Conservation (phyloP, 208 protist genomes). For the Leptomonas pyrrhocoris region DNA sequence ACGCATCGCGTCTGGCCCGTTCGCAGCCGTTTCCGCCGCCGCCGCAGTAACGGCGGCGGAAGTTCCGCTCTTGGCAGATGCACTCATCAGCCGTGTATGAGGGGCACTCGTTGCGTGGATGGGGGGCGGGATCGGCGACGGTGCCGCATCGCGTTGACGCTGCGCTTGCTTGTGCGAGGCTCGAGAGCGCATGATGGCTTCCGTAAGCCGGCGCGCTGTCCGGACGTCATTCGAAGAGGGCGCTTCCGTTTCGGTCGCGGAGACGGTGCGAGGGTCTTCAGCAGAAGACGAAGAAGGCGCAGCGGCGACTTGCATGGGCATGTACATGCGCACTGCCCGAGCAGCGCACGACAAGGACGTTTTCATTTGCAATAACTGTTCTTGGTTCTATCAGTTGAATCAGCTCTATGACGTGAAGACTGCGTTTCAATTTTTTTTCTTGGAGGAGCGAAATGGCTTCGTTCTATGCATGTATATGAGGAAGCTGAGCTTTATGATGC, state of each 20-base stretch:
- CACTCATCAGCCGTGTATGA: neutral
- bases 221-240: neutral
- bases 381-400: neutral
- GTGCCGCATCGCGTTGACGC: neutral
- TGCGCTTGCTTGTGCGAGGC: neutral
- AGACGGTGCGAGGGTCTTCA: neutral
- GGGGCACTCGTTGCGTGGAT: neutral
- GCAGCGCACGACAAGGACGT: neutral
- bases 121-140: neutral
- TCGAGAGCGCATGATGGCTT: slow-evolving; percentile 17
- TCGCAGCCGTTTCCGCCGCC: neutral
- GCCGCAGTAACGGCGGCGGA: neutral
- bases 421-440: neutral
- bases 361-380: neutral
- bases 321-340: slow-evolving; percentile 37
- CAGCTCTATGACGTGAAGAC: neutral
- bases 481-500: too few species aligned
- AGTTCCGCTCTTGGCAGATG: neutral
- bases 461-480: too few species aligned
- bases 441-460: too few species aligned
- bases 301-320: slow-evolving; percentile 10
- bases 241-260: neutral
- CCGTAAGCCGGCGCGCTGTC: slow-evolving; percentile 19
- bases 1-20: slow-evolving; percentile 1
- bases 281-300: neutral